phyloP scores from a whole-genome alignment of 1,284 basidiomycete species.

The Ustilago cynodontis region DNA sequence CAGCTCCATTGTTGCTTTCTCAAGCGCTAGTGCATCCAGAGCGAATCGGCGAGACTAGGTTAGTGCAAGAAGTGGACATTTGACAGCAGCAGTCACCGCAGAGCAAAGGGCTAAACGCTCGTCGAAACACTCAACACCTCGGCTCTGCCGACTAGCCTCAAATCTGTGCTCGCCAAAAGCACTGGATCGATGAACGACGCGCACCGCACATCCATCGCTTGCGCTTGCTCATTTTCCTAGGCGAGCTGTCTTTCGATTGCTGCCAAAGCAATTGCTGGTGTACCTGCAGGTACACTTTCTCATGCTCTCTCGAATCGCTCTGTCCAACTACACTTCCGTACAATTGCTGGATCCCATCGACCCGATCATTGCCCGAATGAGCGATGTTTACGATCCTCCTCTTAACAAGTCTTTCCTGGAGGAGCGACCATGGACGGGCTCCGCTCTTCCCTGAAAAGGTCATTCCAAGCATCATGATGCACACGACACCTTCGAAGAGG shows the following conservation, averaged over 20 bases:
- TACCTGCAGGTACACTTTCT: neutral
- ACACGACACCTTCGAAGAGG: neutral
- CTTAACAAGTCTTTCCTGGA: no score
- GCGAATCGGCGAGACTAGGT: neutral
- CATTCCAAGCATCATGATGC: neutral
- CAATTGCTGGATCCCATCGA: neutral
- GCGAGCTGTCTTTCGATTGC: conserved; percentile 9
- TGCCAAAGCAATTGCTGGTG: neutral
- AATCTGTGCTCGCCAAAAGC: conserved; percentile 7
- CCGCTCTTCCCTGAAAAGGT: no score
- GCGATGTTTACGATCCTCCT: no score
- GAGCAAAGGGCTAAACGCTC: no score
- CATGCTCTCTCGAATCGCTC: neutral
- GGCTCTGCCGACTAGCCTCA: conserved; percentile 3
- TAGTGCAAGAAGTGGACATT: neutral
- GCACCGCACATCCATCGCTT: conserved; percentile 22
- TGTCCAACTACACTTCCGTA: neutral
- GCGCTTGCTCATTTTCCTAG: neutral
- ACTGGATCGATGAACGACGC: conserved; percentile 13
- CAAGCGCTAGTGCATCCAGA: neutral
- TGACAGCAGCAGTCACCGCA: neutral
- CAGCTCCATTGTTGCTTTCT: neutral
- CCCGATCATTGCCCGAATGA: neutral
- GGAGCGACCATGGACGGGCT: no score
- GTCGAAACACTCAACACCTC: neutral